These are phyloP conservation scores for Francoa sonchifolia DNA, from an alignment of 441 rosid genomes.

Conservation along the genomic window DNA sequence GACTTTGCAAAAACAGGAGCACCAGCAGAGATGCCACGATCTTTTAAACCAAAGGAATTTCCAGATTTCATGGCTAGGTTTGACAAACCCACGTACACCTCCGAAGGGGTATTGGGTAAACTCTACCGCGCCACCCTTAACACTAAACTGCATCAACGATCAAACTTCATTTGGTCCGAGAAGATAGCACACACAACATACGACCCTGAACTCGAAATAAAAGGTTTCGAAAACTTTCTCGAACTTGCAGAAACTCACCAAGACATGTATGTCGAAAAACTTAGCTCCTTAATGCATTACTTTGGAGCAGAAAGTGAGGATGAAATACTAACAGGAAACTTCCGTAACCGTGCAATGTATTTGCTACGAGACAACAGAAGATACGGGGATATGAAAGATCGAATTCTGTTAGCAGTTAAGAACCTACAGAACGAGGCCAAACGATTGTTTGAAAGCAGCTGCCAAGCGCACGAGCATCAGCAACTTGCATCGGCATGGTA, in stretches of 20 bases:
- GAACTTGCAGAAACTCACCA: constrained; percentile 36
- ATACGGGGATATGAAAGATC: constrained; percentile 67
- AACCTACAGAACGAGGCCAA: constrained; percentile 46
- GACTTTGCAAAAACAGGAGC: constrained; percentile 94
- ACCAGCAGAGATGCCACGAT: constrained; percentile 79
- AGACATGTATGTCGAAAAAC: constrained; percentile 49
- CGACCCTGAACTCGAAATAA: constrained; percentile 53
- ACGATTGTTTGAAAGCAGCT: constrained; percentile 58
- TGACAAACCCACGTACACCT: constrained; percentile 46
- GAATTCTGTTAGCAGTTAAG: constrained; percentile 43
- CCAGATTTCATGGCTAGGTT: constrained; percentile 86
- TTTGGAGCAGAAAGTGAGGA: constrained; percentile 57
- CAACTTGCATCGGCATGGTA: constrained; percentile 82
- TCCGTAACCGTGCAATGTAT: constrained; percentile 41
- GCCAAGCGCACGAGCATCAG: constrained; percentile 22
- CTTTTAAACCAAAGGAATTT: constrained; percentile 64
- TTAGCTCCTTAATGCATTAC: constrained; percentile 50
- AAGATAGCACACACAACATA: constrained; percentile 27
- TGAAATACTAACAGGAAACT: constrained; percentile 77
- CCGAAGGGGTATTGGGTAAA: constrained; percentile 57
- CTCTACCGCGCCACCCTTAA: constrained; percentile 48
- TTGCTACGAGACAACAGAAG: constrained; percentile 67
- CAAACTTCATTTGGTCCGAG: constrained; percentile 28
- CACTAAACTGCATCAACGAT: constrained; percentile 14
- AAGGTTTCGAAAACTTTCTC: constrained; percentile 43